Conservation (phyloP, 352 stramenopile genomes). For the Globisporangium mamillatum region DNA sequence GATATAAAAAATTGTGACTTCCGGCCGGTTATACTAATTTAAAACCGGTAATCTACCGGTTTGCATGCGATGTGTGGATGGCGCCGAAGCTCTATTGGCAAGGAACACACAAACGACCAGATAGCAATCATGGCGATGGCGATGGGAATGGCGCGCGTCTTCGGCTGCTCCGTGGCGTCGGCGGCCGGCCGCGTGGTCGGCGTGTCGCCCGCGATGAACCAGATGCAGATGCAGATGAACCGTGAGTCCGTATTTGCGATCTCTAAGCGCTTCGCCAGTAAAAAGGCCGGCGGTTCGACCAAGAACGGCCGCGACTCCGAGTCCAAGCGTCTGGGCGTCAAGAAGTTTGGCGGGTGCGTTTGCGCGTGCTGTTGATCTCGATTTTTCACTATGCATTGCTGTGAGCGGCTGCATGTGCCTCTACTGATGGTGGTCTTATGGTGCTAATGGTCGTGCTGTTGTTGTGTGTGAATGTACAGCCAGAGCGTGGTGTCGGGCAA, state of each 20-base stretch:
- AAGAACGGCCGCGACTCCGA: constrained; percentile 97
- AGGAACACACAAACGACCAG: constrained; percentile 19
- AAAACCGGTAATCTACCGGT: background rate
- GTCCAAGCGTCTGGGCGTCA: constrained; percentile 96
- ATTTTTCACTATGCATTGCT: background rate
- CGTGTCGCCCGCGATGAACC: constrained; percentile 12
- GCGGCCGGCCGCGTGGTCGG: constrained; percentile 24
- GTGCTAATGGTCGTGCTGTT: constrained; percentile 1
- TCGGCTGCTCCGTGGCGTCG: constrained; percentile 28
- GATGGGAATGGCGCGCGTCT: constrained; percentile 69
- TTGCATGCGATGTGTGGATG: background rate
- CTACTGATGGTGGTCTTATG: background rate
- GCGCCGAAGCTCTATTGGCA: background rate
- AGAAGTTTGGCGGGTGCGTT: constrained; percentile 92
- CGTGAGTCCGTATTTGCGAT: constrained; percentile 48
- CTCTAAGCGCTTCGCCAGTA: constrained; percentile 85
- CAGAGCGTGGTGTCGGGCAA: constrained; percentile 90
- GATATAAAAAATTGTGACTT: too few species aligned
- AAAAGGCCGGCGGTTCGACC: constrained; percentile 96
- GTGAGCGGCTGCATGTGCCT: background rate
- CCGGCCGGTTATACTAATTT: too few species aligned
- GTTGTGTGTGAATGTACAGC: constrained; percentile 25
- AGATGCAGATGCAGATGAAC: constrained; percentile 14
- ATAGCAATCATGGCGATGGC: constrained; percentile 61
- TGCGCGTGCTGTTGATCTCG: background rate